Evolutionary conservation across 2,329 filamentous ascomycete genomes (phyloP), one percentile per base, ranked within the genome.

Genomic region (Albifimbria verrucaria): DNA sequence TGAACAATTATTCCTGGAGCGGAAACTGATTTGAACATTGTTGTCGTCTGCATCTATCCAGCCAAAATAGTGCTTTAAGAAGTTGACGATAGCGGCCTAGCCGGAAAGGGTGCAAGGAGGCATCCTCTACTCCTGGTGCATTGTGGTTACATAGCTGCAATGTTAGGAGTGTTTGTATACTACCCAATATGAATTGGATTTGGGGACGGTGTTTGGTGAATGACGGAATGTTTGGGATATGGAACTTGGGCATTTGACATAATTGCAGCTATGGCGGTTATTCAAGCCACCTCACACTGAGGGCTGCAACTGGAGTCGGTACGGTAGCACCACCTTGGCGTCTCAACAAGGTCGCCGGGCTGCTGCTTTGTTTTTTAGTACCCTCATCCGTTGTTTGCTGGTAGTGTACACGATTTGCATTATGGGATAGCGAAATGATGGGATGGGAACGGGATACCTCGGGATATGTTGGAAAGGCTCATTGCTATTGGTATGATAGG

Each of bases 1-100:
- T 82, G 66, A 77, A 75, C 63, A 77, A 82, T 62, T 84, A 84
- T 63, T 81, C 79, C 26, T 84, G 81, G 81, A 81, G 76, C 57
- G 70, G 75, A 49, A 79, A 76, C 52, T 80, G 67, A 58, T 42
- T 23, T 20, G 45, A n/a, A n/a, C 32, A 12, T 39, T 6, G 6
- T 17, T 15, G 15, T 39, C 4, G 32, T 7, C 32, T 39, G 32
- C 32, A 21, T 10, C 25, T 22, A 23, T 42, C 24, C 41, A n/a
- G n/a, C n/a, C n/a, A n/a, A n/a, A n/a, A n/a, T n/a, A n/a, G n/a
- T n/a, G n/a, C n/a, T n/a, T n/a, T n/a, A n/a, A n/a, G n/a, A n/a
- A n/a, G n/a, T n/a, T n/a, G n/a, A n/a, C n/a, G n/a, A n/a, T n/a
- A n/a, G n/a, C n/a, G n/a, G n/a, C n/a, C n/a, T n/a, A n/a, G n/a